These are phyloP conservation scores for Fusarium coicis DNA, from an alignment of 2,329 filamentous ascomycete species.

Conservation along the genomic window DNA sequence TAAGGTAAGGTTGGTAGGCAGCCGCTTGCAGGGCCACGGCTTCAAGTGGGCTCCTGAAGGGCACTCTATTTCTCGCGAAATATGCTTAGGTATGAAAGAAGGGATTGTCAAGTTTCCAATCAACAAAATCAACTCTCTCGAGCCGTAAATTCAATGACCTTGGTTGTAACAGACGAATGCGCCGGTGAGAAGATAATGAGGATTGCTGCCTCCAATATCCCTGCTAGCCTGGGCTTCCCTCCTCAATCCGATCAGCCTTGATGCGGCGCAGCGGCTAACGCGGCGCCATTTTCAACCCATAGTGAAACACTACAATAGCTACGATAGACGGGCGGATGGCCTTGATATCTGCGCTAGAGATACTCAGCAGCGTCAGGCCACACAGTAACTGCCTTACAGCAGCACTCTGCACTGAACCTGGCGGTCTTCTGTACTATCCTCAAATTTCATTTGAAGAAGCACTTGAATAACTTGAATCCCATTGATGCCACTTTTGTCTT, in stretches of 20 bases:
- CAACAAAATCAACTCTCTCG: not conserved
- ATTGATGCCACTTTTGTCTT: too few relatives aligned
- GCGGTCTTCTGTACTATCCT: too few relatives aligned
- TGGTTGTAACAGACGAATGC: not conserved
- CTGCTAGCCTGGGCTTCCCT: not conserved
- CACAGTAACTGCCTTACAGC: too few relatives aligned
- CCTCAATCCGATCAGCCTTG: not conserved
- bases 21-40: too few relatives aligned
- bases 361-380: not conserved
- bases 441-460: too few relatives aligned
- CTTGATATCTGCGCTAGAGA: not conserved
- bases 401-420: too few relatives aligned
- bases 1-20: too few relatives aligned
- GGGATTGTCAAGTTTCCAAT: not conserved
- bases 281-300: not conserved
- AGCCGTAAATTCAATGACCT: accelerated
- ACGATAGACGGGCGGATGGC: not conserved
- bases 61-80: not conserved
- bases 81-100: not conserved
- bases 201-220: not conserved
- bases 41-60: too few relatives aligned
- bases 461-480: too few relatives aligned
- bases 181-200: too few relatives aligned
- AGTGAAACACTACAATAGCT: not conserved
- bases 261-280: not conserved